Percentiles rank a stretch among this genome's conserved stretches.
These are phyloP conservation scores for Apiospora saccharicola DNA, from an alignment of 2,329 filamentous ascomycete species.

Conservation along the genomic window DNA sequence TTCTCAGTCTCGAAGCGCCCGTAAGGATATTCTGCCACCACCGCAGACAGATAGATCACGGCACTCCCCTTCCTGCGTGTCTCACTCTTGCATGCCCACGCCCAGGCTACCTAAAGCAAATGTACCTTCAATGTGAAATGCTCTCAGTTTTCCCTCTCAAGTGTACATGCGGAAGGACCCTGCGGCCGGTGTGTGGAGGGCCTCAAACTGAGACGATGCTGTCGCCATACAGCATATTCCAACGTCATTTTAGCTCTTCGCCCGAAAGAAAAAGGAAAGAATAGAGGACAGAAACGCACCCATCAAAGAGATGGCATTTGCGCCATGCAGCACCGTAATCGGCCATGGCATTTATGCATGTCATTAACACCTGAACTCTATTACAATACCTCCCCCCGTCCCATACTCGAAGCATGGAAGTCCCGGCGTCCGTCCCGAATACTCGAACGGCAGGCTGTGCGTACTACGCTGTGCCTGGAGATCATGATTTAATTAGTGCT, in stretches of 20 bases:
- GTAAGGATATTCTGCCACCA: background rate
- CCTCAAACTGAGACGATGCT: background rate
- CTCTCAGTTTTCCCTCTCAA: background rate
- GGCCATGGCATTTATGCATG: constrained; percentile 20
- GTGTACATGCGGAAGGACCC: background rate
- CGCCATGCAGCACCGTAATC: background rate
- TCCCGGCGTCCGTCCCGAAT: background rate
- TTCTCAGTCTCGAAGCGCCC: background rate
- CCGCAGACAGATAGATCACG: background rate
- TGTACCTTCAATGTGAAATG: background rate
- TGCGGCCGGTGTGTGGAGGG: background rate
- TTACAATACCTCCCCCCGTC: background rate
- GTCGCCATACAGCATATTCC: background rate
- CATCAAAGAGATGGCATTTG: constrained; percentile 10
- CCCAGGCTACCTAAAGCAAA: background rate
- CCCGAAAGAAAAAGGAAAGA: background rate
- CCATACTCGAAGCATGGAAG: background rate
- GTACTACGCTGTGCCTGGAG: background rate
- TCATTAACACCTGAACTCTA: constrained; percentile 7
- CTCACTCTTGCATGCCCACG: background rate
- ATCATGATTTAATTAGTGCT: background rate
- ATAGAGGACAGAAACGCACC: background rate
- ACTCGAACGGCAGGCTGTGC: background rate
- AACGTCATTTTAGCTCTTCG: background rate
- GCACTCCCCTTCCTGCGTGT: constrained; percentile 13